Evolutionary conservation across 1,139 yeast species (phyloP).

Genomic region (Candida labiduridarum): DNA sequence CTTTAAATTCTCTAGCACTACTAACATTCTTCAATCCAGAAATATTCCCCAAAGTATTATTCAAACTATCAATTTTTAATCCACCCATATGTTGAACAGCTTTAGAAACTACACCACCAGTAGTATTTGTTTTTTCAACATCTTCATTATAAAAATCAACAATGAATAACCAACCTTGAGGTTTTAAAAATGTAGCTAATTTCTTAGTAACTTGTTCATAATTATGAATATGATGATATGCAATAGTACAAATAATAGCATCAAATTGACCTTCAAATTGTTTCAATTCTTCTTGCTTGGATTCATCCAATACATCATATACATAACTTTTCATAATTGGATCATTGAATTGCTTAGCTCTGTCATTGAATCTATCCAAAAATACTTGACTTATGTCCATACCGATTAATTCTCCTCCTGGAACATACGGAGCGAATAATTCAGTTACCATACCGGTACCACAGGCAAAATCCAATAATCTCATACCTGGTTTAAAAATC

Average conservation of each 20-base stretch:
- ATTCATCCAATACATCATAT: slow-evolving; percentile 34
- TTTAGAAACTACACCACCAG: background rate
- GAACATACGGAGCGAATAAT: slow-evolving; percentile 31
- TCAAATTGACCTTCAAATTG: slow-evolving; percentile 30
- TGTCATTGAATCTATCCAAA: slow-evolving; percentile 25
- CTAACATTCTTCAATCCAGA: slow-evolving; percentile 28
- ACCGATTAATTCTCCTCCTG: slow-evolving; percentile 30
- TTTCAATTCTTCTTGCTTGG: slow-evolving; percentile 18
- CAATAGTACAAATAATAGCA: slow-evolving; percentile 36
- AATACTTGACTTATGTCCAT: slow-evolving; percentile 38
- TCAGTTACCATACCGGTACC: slow-evolving; percentile 44
- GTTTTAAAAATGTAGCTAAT: slow-evolving; percentile 33
- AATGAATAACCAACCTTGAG: slow-evolving; percentile 37
- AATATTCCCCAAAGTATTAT: slow-evolving; percentile 22
- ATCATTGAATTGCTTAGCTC: slow-evolving; percentile 13
- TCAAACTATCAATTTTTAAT: slow-evolving; percentile 26
- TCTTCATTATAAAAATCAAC: slow-evolving; percentile 41
- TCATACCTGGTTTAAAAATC: slow-evolving; percentile 29
- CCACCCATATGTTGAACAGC: slow-evolving; percentile 43
- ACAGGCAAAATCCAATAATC: slow-evolving; percentile 46
- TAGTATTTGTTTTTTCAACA: slow-evolving; percentile 19
- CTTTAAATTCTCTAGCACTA: slow-evolving; percentile 24
- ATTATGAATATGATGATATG: slow-evolving; percentile 44
- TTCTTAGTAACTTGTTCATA: slow-evolving; percentile 32
- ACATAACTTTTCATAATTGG: slow-evolving; percentile 19